Base-by-base conservation (phyloP, 495 filamentous ascomycete genomes). In the Lasiosphaeria ovina region DNA sequence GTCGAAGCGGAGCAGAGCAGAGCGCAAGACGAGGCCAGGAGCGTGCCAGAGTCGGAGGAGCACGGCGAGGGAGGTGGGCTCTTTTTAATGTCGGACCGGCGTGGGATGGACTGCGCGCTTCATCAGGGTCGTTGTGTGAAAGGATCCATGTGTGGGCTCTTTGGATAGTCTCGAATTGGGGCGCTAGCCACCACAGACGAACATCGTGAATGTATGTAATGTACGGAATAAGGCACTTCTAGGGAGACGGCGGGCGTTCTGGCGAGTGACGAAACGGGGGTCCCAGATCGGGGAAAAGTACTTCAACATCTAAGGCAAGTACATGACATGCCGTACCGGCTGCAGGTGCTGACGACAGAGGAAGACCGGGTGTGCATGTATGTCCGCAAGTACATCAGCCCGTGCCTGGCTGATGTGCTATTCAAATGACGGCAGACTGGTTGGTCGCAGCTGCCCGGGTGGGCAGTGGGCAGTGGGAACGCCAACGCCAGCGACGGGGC, bases 41-140 rank as follows among this genome's bases (percentile, higher is more conserved):
- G 55, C 62, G 61, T 64, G 64, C 55, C 59, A 61, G 66, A 52
- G 57, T 51, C 59, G 66, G 66, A 60, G 45, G 67, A 58, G 58
- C 57, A 64, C 64, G 53, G 55, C 58, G 66, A 65, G 67, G 69
- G 65, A 65, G 54, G 62, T 60, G 62, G 55, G 62, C 58, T 61
- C 62, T 64, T 67, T 24, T 69, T 69, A 61, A 66, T 64, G 57
- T 63, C 63, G 51, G 59, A 44, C 68, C 63, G 66, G 69, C 62
- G 64, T 66, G 66, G 62, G 64, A 55, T 51, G 66, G 36, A 54
- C 56, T 53, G 59, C 47, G 47, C 51, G 53, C 60, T 55, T 54
- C n/a, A 48, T 56, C 10, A 52, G 54, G 40, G 45, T 64, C 55
- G 55, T 59, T 50, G 61, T 61, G 62, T 65, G 59, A 24, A 24